Evolutionary conservation across 164 flowering plant genomes (phyloP).

Genomic region (grape (Vitis vinifera)): DNA sequence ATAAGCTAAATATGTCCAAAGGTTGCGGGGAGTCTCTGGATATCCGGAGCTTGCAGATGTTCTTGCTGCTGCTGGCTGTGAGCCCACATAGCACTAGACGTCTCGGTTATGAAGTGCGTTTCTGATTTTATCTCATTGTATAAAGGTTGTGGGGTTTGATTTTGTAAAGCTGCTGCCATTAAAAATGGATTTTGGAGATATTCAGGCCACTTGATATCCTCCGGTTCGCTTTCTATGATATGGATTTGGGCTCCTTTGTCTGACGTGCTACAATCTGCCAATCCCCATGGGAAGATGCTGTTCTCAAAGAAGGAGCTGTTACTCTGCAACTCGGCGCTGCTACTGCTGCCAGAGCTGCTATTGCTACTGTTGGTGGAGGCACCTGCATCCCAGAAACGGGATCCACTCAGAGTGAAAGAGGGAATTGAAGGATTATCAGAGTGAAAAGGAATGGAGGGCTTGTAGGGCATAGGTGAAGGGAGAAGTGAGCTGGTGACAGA

Average conservation of each 20-base stretch:
- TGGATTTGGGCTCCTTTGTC: constrained; percentile 20
- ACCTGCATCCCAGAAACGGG: constrained; percentile 20
- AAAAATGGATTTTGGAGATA: constrained; percentile 21
- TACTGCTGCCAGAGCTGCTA: constrained; percentile 11
- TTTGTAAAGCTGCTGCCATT: constrained; percentile 23
- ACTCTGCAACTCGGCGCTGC: constrained; percentile 2
- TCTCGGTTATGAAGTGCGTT: constrained; percentile 9
- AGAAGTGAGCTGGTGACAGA: constrained; percentile 11
- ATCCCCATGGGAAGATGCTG: constrained; percentile 22
- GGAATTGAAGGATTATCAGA: constrained; percentile 10
- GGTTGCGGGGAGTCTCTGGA: constrained; percentile 21
- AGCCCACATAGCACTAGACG: constrained; percentile 17
- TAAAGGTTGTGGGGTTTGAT: constrained; percentile 16
- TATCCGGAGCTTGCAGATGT: constrained; percentile 17
- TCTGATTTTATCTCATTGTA: constrained; percentile 29
- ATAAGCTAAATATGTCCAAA: constrained; percentile 19
- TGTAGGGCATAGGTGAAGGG: constrained; percentile 8
- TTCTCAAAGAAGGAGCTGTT: constrained; percentile 20
- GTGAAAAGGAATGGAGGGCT: constrained; percentile 12
- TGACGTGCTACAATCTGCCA: constrained; percentile 16
- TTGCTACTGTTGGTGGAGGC: constrained; percentile 13
- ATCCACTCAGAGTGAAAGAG: constrained; percentile 5
- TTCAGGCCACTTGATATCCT: constrained; percentile 26
- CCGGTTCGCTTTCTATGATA: constrained; percentile 15
- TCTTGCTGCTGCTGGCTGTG: constrained; percentile 20